Base-by-base conservation (phyloP, 805 yeast genomes). In the Pichia deserticola region DNA sequence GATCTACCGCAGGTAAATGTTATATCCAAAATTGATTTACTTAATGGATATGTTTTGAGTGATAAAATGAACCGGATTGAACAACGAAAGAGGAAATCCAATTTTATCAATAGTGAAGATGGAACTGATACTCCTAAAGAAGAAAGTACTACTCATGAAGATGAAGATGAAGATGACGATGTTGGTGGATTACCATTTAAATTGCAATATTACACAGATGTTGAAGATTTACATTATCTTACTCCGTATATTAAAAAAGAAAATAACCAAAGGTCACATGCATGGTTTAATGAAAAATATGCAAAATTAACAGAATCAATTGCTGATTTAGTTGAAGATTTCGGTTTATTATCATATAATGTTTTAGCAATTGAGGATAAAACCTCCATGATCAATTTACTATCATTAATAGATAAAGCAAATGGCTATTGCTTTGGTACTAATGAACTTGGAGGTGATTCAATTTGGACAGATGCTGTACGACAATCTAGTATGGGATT, bases 381-480 rank as follows among this genome's bases (percentile, higher is more conserved):
- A 61, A 80, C 82, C 52, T 81, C 93, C 34, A 93, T 93, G 98
- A 90, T 93, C 33, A 76, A 84, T 45, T 66, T 93, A 36, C 74
- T 93, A 41, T 74, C 85, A 13, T 72, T 79, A 2, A 79, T 93
- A 9, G 99, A 93, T 62, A 90, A 86, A 62, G 92, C 97, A 3
- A 87, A 84, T 58, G 99, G 99, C 0, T 93, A 93, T 63, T 77
- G 86, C 57, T 89, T 88, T 70, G 99, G 99, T 0, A 73, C 90
- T 1, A 86, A 89, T 33, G 99, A 93, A 58, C 75, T 92, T 7
- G 96, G 97, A 2, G 99, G 98, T n/a, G 99, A 93, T 62, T 79
- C 92, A 0, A 81, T 93, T 2, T 93, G 99, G 99, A 86, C 89
- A n/a, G 96, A 92, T 58, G 96, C 97, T 0, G 78, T 92, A 0